Evolutionary conservation across 495 filamentous ascomycete genomes (phyloP), one percentile per base, ranked within the genome.

Genomic region (Penicillium odoratum): DNA sequence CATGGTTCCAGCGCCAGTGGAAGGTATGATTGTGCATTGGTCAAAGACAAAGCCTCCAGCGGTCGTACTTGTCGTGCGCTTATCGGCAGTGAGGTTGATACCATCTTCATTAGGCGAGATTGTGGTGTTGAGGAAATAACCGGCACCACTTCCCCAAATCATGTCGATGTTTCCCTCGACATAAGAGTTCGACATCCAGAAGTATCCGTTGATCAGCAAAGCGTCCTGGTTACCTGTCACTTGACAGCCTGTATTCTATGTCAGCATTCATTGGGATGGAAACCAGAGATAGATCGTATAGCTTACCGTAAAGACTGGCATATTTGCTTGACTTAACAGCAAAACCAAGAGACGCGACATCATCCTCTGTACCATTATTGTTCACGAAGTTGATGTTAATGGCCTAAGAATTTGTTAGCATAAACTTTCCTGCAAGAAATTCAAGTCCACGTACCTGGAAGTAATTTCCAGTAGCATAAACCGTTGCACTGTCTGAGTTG

Each of bases 111-210:
- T 73, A 8, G 75, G 67, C 28, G 79, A 61, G 28, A 59, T 76
- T 21, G 73, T 79, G 54, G 78, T 78, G 70, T 84, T 83, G 67
- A 88, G 81, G 56, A 88, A 76, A 59, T 85, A 88, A 63, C 79
- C 57, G 7, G 57, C 33, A 13, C 51, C 57, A 46, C 57, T 55
- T 25, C 57, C 57, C 57, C 57, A 55, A 13, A 61, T 61, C 58
- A 61, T 61, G 43, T 61, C 58, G 28, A 56, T 56, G 25, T 61
- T 56, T 21, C 58, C 58, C 36, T 61, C 48, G 7, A 60, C 53
- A 29, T 56, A 61, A n/a, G 53, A 49, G 31, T 57, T 56, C 5
- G 40, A 48, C 53, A 53, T 56, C 30, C 42, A 61, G 7, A 61
- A 21, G 8, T 56, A 53, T 16, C 58, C 58, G 18, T 61, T 61